Evolutionary conservation across 352 stramenopile species (phyloP).

Genomic region (Globisporangium radiosum): DNA sequence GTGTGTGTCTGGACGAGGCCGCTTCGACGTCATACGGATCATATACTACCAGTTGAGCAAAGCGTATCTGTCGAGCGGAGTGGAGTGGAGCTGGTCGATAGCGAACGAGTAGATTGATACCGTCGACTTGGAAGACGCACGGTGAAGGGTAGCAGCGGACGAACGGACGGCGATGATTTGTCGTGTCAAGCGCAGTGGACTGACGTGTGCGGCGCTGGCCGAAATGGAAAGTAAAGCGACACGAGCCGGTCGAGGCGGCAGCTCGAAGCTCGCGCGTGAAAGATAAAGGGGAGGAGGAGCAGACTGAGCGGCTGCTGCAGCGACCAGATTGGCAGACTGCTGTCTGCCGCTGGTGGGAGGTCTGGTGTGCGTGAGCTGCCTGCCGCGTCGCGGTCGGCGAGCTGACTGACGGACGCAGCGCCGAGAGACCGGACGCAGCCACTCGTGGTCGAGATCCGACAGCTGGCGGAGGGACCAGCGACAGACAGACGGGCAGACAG

Average conservation of each 20-base stretch:
- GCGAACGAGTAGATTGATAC: background rate
- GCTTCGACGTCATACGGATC: slow-evolving; percentile 9
- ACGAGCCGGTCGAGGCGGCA: background rate
- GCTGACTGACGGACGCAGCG: background rate
- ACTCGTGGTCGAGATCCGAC: too few species aligned
- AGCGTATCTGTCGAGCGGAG: too few species aligned
- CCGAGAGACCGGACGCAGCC: too few species aligned
- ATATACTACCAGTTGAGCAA: background rate
- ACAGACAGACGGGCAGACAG: too few species aligned
- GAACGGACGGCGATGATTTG: background rate
- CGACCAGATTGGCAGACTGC: background rate
- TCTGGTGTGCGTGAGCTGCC: background rate
- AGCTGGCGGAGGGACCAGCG: too few species aligned
- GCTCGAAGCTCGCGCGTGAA: background rate
- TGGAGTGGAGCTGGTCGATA: background rate
- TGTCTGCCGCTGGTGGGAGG: background rate
- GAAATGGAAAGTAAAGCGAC: slow-evolving; percentile 15
- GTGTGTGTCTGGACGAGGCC: slow-evolving; percentile 2
- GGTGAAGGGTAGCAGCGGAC: background rate
- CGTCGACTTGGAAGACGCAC: background rate
- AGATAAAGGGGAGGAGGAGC: too few species aligned
- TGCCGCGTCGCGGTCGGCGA: background rate
- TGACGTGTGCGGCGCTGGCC: slow-evolving; percentile 6
- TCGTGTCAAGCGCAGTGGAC: background rate
- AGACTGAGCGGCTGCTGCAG: too few species aligned